These are phyloP conservation scores for Colletotrichum musae DNA, from an alignment of 2,329 filamentous ascomycete genomes.

Conservation along the genomic window DNA sequence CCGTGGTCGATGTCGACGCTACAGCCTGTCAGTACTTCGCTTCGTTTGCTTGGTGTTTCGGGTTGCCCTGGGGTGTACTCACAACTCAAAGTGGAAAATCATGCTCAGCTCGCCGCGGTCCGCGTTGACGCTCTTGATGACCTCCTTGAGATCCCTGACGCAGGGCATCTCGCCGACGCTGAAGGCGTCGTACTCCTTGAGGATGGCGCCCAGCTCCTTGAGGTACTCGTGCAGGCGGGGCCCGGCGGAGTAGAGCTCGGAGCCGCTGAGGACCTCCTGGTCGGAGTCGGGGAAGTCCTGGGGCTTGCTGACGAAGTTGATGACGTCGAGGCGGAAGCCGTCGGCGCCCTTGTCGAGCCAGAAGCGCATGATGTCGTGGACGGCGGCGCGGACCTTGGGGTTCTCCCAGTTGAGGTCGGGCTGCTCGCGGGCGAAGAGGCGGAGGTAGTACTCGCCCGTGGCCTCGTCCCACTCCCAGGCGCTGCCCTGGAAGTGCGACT, in stretches of 20 bases:
- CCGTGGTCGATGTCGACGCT: constrained; percentile 67
- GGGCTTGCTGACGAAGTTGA: constrained; percentile 77
- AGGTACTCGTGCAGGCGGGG: constrained; percentile 63
- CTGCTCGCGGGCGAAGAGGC: constrained; percentile 79
- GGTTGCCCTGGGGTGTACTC: constrained; percentile 41
- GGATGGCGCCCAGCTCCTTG: constrained; percentile 59
- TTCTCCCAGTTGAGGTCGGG: constrained; percentile 87
- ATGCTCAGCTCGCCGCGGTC: constrained; percentile 75
- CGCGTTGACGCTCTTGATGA: constrained; percentile 66
- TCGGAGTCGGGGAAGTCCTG: constrained; percentile 67
- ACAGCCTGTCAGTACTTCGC: constrained; percentile 17
- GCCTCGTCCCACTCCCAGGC: constrained; percentile 65
- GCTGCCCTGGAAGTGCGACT: constrained; percentile 57
- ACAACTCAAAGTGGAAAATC: constrained; percentile 81
- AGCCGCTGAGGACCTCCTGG: constrained; percentile 48
- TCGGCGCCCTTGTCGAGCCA: constrained; percentile 80
- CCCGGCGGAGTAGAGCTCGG: constrained; percentile 68
- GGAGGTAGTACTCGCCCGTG: constrained; percentile 71
- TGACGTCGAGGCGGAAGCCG: constrained; percentile 77
- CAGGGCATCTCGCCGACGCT: constrained; percentile 67
- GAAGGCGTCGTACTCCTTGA: constrained; percentile 64
- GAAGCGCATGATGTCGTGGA: constrained; percentile 79
- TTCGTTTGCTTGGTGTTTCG: too few species aligned
- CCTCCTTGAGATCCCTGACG: constrained; percentile 56
- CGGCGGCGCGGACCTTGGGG: constrained; percentile 72